Percentiles rank a stretch among this genome's conserved stretches.
Conservation (phyloP, 768 basidiomycete genomes). For the Cyclocybe aegerita region DNA sequence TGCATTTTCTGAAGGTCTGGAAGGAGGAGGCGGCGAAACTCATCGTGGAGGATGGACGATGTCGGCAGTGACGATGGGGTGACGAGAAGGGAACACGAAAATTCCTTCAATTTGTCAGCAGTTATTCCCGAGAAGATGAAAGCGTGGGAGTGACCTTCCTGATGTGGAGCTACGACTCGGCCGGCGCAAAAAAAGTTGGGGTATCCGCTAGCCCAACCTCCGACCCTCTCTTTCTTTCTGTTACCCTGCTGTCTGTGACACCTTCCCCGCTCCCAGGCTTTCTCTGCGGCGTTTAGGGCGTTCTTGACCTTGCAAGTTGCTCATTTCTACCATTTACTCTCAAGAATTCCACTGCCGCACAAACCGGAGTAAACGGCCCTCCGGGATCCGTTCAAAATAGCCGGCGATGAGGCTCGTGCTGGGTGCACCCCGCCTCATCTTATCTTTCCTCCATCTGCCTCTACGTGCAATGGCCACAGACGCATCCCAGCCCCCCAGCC, state of each 20-base stretch:
- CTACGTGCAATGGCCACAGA: conserved; percentile 35
- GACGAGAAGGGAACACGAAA: conserved; percentile 13
- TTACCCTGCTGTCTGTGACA: not conserved
- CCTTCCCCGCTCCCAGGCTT: not conserved
- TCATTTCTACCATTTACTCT: no score
- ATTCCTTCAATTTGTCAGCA: conserved; percentile 18
- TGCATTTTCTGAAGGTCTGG: conserved; percentile 57
- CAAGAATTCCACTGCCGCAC: not conserved
- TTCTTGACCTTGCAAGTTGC: no score
- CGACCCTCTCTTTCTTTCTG: no score
- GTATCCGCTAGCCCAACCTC: conserved; percentile 7
- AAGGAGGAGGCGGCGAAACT: conserved; percentile 47
- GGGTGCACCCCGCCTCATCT: conserved; percentile 24
- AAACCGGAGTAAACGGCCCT: conserved; percentile 6
- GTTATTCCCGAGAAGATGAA: not conserved
- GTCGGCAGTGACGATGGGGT: conserved; percentile 12
- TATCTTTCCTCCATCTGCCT: conserved; percentile 33
- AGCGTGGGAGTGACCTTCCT: conserved; percentile 14
- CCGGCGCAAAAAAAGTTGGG: conserved; percentile 13
- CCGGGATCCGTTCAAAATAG: conserved; percentile 15
- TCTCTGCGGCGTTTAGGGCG: no score
- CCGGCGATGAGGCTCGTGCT: conserved; percentile 12
- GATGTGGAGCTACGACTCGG: not conserved
- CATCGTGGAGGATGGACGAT: conserved; percentile 35
- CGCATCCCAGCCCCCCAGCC: conserved; percentile 15